Evolutionary conservation across 1,139 yeast species (phyloP).

Genomic region (Taphrina confusa): DNA sequence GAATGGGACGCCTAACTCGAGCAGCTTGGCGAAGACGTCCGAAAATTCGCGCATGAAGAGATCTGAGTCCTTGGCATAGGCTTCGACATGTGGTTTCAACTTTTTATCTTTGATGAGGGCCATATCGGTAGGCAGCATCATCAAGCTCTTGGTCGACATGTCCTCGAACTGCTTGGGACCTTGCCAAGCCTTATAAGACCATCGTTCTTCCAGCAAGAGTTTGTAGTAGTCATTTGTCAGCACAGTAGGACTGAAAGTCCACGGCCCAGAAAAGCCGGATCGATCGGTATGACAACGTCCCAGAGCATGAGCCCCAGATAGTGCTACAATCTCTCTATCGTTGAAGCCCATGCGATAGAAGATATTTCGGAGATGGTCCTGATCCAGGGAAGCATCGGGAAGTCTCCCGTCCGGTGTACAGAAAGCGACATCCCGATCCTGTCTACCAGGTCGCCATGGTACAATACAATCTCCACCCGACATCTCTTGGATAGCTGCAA

Average conservation of each 20-base stretch:
- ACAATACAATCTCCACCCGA: conserved; percentile 58
- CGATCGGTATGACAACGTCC: conserved; percentile 61
- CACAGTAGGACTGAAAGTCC: conserved; percentile 87
- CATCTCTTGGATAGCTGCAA: conserved; percentile 60
- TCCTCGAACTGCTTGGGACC: conserved; percentile 66
- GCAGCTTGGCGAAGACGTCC: conserved; percentile 55
- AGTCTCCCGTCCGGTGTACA: conserved; percentile 54
- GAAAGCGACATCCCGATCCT: conserved; percentile 65
- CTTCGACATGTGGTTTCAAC: conserved; percentile 55
- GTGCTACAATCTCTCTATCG: conserved; percentile 64
- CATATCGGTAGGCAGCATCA: conserved; percentile 71
- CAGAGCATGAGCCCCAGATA: conserved; percentile 65
- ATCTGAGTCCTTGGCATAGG: conserved; percentile 58
- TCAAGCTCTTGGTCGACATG: conserved; percentile 58
- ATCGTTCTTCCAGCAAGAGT: conserved; percentile 67
- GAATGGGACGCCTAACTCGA: conserved; percentile 58
- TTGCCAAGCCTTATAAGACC: conserved; percentile 62
- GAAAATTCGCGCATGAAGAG: conserved; percentile 58
- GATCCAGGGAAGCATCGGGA: conserved; percentile 57
- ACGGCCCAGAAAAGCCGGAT: conserved; percentile 84
- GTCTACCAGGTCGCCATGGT: conserved; percentile 63
- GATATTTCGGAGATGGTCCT: conserved; percentile 57
- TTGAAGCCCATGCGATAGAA: conserved; percentile 64
- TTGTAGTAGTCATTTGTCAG: conserved; percentile 61
- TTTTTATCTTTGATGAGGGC: conserved; percentile 55